phyloP scores from a whole-genome alignment of 306 rosid genomes.

The Quercus ilex region DNA sequence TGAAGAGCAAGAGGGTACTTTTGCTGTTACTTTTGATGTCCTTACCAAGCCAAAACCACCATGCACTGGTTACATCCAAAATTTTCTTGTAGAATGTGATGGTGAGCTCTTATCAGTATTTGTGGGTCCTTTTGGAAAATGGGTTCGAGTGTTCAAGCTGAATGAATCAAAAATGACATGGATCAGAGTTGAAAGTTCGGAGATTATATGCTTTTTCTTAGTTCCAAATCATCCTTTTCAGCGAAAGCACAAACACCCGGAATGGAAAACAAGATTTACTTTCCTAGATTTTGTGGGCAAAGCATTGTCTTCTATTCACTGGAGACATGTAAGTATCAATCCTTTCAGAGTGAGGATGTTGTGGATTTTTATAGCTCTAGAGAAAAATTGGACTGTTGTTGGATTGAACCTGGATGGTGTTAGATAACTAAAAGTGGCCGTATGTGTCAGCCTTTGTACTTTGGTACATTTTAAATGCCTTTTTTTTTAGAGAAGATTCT shows the following conservation, averaged over 20 bases:
- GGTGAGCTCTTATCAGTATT: not conserved
- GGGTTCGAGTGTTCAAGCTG: not conserved
- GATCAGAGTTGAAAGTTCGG: not conserved
- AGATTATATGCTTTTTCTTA: not conserved
- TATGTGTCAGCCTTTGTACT: too few species aligned
- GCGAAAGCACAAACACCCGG: not conserved
- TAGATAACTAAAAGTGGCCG: too few species aligned
- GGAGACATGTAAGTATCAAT: not conserved
- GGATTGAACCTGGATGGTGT: too few species aligned
- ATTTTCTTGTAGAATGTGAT: not conserved
- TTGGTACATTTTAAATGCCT: too few species aligned
- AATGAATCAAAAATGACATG: not conserved
- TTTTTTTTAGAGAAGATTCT: too few species aligned
- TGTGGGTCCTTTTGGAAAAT: not conserved
- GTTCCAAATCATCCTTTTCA: not conserved
- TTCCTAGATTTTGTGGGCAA: not conserved
- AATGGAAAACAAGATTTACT: not conserved
- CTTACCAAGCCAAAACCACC: not conserved
- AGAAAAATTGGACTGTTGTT: too few species aligned
- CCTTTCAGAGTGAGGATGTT: too few species aligned
- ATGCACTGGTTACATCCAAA: not conserved
- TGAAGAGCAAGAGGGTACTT: not conserved
- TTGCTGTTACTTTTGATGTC: not conserved
- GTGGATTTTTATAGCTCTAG: too few species aligned
- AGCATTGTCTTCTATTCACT: not conserved